Base-by-base conservation (phyloP, 106 monocot genomes). In the Agapanthus africanus region DNA sequence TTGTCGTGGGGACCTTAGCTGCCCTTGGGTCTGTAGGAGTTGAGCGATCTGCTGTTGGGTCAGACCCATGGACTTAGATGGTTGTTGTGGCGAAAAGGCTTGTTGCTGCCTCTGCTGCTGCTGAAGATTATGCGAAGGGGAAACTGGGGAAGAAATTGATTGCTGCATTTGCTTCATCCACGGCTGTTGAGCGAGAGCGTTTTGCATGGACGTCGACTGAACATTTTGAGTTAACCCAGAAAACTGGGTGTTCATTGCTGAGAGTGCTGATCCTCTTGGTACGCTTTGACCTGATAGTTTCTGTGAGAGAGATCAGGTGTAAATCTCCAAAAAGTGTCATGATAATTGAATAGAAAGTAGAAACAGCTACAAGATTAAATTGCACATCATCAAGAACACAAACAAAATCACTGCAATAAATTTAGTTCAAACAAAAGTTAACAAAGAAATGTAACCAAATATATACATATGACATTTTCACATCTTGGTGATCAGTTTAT, bases 141-240 rank as follows among this genome's bases (percentile, higher is more conserved):
- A 89, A 51, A 70, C 82, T 39, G 84, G 73, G 27, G 66, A 44
- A 60, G 70, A 35, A 59, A 86, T 68, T 59, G 70, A 54, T 66
- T 84, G 88, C n/a, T n/a, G n/a, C 68, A 87, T 72, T 71, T 85
- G 81, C 50, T 86, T 93, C 64, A 89, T 51, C 68, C 88, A 89
- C 51, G 81, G 86, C 34, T 88, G 90, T 52, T 87, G 87, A 56
- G 84, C 54, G 30, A 87, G 67, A 71, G 72, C 69, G 72, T 54
- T 85, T 37, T 78, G 90, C 14, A 83, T 59, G 36, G 83, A 41
- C 4, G 83, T 36, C 56, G 84, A 51, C 64, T 87, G 94, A 25
- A 87, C 91, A 68, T 83, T 95, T 78, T 85, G 88, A 50, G 78
- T 75, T 75, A 87, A 75, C 27, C 90, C 83, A 78, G 94, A 71